These are phyloP conservation scores for Yamadazyma membranifaciens DNA, from an alignment of 1,139 yeast species.

Conservation along the genomic window DNA sequence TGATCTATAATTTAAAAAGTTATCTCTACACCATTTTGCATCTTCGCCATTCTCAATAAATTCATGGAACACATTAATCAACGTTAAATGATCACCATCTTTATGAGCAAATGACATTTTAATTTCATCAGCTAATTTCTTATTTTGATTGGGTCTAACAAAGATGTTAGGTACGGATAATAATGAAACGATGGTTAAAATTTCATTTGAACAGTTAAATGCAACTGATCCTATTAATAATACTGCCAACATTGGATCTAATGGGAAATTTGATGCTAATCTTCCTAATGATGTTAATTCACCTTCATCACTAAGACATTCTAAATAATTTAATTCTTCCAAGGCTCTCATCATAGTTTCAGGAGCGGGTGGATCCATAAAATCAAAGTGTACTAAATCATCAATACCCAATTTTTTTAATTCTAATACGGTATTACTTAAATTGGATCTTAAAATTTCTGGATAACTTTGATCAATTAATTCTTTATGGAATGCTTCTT, in stretches of 20 bases:
- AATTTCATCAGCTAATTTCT: conserved; percentile 89
- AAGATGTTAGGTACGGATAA: conserved; percentile 93
- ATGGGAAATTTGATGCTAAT: conserved; percentile 87
- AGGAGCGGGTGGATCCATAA: conserved; percentile 99
- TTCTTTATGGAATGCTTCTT: conserved; percentile 93
- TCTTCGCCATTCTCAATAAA: conserved; percentile 62
- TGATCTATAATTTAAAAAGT: conserved; percentile 81
- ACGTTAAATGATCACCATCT: conserved; percentile 92
- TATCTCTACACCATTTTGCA: conserved; percentile 91
- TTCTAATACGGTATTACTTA: conserved; percentile 89
- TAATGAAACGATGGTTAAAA: conserved; percentile 84
- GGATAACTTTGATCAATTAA: conserved; percentile 94
- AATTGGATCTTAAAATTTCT: conserved; percentile 86
- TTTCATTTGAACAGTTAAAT: conserved; percentile 83
- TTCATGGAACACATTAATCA: conserved; percentile 85
- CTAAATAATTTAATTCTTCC: conserved; percentile 88
- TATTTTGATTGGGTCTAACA: conserved; percentile 86
- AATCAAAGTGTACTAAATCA: conserved; percentile 95
- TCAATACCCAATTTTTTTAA: conserved; percentile 91
- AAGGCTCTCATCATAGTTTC: conserved; percentile 99
- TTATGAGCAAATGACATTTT: conserved; percentile 87
- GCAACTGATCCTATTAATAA: conserved; percentile 87
- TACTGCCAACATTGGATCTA: conserved; percentile 94
- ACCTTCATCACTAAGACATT: conserved; percentile 91
- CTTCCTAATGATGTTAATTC: conserved; percentile 86